Conservation (phyloP, 345 rosid genomes). For the Streptanthus diversifolius region DNA sequence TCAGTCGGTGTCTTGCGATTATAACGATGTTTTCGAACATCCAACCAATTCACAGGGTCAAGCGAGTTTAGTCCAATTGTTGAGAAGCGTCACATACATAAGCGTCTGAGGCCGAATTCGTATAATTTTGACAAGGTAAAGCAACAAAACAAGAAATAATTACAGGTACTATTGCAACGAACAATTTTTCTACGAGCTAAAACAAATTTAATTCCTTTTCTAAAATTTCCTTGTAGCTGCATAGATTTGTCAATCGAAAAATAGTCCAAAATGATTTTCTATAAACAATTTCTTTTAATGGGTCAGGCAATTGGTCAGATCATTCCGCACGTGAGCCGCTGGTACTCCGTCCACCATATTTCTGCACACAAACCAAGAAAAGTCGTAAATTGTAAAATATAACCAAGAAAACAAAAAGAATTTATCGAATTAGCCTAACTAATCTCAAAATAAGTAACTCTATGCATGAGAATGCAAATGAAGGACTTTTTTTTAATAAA, state of each 20-base stretch:
- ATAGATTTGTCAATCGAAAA: neutral
- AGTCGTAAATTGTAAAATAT: neutral
- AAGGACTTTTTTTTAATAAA: neutral
- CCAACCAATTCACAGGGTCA: too few relatives aligned
- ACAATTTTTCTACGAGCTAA: neutral
- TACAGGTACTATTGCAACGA: too few relatives aligned
- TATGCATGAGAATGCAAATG: neutral
- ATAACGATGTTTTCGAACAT: too few relatives aligned
- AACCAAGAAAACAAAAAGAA: neutral
- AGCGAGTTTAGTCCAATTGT: too few relatives aligned
- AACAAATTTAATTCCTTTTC: neutral
- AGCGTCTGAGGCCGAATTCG: too few relatives aligned
- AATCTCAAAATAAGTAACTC: neutral
- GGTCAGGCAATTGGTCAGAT: neutral
- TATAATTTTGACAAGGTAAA: neutral
- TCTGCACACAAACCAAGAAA: conserved; percentile 33
- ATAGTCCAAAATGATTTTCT: neutral
- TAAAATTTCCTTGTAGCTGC: neutral
- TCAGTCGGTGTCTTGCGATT: neutral
- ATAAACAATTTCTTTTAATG: neutral
- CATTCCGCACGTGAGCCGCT: conserved; percentile 48
- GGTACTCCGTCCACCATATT: conserved; percentile 59
- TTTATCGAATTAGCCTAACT: neutral
- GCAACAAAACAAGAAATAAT: neutral
- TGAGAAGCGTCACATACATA: too few relatives aligned